Conservation (phyloP, 2,329 filamentous ascomycete species). For the Ascochyta fabae region DNA sequence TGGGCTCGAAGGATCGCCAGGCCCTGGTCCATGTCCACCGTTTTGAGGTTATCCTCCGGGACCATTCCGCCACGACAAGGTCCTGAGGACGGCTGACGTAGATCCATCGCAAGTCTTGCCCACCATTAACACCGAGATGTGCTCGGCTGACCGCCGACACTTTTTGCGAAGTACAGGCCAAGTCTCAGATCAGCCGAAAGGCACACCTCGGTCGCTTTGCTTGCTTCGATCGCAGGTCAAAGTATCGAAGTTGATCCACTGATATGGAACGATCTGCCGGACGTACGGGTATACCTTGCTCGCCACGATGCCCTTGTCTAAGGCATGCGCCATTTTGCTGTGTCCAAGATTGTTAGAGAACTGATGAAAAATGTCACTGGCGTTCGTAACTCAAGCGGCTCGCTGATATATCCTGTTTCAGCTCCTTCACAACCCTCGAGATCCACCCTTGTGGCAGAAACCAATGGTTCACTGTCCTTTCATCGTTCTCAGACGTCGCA, state of each 20-base stretch:
- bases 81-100: conserved; percentile 39
- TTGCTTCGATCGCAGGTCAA: conserved; percentile 14
- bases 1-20: conserved; percentile 20
- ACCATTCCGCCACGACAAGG: conserved; percentile 42
- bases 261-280: conserved; percentile 31
- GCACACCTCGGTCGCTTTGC: conserved; percentile 21
- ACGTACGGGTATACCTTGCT: conserved; percentile 20
- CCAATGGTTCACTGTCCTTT: conserved; percentile 13
- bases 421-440: conserved; percentile 7
- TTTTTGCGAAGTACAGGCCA: conserved; percentile 31
- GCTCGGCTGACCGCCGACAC: conserved; percentile 38
- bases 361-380: conserved; percentile 6
- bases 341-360: conserved; percentile 8
- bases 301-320: conserved; percentile 26
- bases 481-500: conserved; percentile 17
- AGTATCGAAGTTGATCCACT: conserved; percentile 12
- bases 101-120: conserved; percentile 42
- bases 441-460: conserved; percentile 27
- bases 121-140: conserved; percentile 29
- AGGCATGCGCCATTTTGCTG: conserved; percentile 7
- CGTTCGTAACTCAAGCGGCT: conserved; percentile 14
- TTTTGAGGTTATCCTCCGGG: conserved; percentile 43
- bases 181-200: conserved; percentile 48
- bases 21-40: conserved; percentile 36
- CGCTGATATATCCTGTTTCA: conserved; percentile 27